These are phyloP conservation scores for Kluyveromyces marxianus DNA, from an alignment of 1,139 yeast species.

Conservation along the genomic window DNA sequence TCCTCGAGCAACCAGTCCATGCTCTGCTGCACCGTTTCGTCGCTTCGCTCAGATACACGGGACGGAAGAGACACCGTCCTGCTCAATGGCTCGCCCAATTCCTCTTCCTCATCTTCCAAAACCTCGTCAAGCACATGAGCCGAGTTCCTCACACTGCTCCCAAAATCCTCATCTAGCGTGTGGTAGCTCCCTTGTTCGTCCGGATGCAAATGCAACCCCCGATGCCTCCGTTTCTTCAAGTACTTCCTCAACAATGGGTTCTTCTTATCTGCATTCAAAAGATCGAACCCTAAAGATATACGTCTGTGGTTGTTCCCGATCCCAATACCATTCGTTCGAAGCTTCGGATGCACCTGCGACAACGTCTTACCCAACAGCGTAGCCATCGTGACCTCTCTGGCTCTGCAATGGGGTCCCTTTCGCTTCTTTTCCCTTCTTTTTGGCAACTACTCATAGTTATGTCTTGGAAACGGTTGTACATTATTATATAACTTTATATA, in stretches of 20 bases:
- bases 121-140: constrained; percentile 34
- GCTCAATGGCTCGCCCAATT: constrained; percentile 37
- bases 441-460: background rate
- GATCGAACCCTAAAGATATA: constrained; percentile 49
- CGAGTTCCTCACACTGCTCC: constrained; percentile 24
- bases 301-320: constrained; percentile 37
- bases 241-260: constrained; percentile 61
- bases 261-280: constrained; percentile 43
- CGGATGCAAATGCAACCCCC: constrained; percentile 24
- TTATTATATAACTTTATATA: too few species aligned
- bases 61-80: constrained; percentile 53
- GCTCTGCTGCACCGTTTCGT: constrained; percentile 39
- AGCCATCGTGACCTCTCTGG: constrained; percentile 13
- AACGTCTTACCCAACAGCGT: constrained; percentile 24
- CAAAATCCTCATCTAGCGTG: constrained; percentile 35
- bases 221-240: constrained; percentile 13
- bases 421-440: background rate
- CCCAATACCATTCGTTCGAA: constrained; percentile 35
- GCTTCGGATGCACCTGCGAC: constrained; percentile 31
- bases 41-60: constrained; percentile 44
- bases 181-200: constrained; percentile 63
- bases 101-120: constrained; percentile 38
- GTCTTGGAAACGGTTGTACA: background rate
- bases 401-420: background rate
- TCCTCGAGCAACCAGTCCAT: constrained; percentile 63